These are phyloP conservation scores for Mortierella sp. DNA, from an alignment of 371 early-diverging fungal genomes.

Conservation along the genomic window DNA sequence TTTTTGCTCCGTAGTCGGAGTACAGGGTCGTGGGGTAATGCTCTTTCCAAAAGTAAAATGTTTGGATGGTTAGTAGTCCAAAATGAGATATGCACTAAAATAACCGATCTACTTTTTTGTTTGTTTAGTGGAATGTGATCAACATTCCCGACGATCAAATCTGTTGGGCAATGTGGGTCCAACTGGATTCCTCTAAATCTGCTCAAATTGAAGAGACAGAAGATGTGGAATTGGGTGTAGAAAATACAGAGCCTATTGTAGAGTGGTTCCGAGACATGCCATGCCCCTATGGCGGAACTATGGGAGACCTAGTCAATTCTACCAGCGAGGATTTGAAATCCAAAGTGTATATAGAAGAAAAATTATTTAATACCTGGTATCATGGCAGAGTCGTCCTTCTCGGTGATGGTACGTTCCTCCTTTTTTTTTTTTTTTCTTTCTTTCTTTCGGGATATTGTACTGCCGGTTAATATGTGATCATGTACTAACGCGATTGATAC, in stretches of 20 bases:
- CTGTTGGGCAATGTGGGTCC: constrained; percentile 26
- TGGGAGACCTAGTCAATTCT: constrained; percentile 24
- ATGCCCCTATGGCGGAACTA: constrained; percentile 18
- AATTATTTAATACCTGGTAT: constrained; percentile 26
- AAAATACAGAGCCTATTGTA: constrained; percentile 9
- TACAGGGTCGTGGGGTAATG: constrained; percentile 20
- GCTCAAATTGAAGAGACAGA: neutral
- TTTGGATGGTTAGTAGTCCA: neutral
- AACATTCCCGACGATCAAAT: constrained; percentile 28
- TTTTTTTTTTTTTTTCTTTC: neutral
- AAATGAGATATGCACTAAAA: neutral
- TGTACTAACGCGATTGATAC: neutral
- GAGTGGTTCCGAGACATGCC: constrained; percentile 4
- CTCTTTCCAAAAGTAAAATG: neutral
- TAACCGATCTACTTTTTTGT: neutral
- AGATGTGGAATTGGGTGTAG: neutral
- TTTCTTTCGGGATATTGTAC: neutral
- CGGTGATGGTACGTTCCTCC: constrained; percentile 19
- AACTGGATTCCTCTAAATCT: constrained; percentile 1
- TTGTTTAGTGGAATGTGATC: constrained; percentile 12
- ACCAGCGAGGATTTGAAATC: constrained; percentile 18
- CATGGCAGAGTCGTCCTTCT: constrained; percentile 24
- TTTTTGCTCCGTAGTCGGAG: constrained; percentile 8
- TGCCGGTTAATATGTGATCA: neutral
- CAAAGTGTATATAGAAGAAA: constrained; percentile 19